phyloP scores from a whole-genome alignment of 371 early-diverging fungal genomes.

The Polyrhizophydium stewartii region DNA sequence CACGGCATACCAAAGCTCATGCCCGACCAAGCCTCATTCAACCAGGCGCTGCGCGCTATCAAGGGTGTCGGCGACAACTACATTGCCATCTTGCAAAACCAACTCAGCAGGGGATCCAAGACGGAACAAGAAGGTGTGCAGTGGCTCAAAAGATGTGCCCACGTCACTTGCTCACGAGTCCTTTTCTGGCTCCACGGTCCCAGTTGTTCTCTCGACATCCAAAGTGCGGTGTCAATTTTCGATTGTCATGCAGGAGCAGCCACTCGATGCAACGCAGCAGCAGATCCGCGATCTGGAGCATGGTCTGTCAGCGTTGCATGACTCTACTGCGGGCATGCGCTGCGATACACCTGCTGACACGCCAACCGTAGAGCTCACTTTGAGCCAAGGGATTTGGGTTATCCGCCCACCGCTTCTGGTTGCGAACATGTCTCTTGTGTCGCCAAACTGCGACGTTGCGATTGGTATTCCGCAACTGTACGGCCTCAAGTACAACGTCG shows the following conservation, averaged over 20 bases:
- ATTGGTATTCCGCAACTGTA: neutral
- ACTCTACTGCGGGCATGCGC: too few species aligned
- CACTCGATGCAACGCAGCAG: neutral
- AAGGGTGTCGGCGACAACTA: neutral
- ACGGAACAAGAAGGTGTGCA: constrained; percentile 4
- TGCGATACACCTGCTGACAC: too few species aligned
- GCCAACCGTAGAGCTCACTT: constrained; percentile 7
- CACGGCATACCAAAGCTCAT: constrained; percentile 8
- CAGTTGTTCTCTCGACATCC: constrained; percentile 7
- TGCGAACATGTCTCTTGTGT: constrained; percentile 1
- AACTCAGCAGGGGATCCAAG: neutral
- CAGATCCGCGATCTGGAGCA: neutral
- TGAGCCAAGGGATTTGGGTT: constrained; percentile 1
- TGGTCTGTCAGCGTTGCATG: neutral
- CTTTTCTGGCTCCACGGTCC: too few species aligned
- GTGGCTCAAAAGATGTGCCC: too few species aligned
- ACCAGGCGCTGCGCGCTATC: neutral
- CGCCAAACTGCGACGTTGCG: constrained; percentile 10
- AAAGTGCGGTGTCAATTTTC: constrained; percentile 12
- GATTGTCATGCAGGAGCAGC: constrained; percentile 8
- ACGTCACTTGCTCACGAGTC: too few species aligned
- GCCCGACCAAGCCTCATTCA: neutral
- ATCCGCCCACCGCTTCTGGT: neutral
- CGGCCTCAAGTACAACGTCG: constrained; percentile 8
- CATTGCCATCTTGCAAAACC: neutral